Evolutionary conservation across 768 basidiomycete species (phyloP), one percentile per base, ranked within the genome.

Genomic region (Omphalotus guepiniiformis): DNA sequence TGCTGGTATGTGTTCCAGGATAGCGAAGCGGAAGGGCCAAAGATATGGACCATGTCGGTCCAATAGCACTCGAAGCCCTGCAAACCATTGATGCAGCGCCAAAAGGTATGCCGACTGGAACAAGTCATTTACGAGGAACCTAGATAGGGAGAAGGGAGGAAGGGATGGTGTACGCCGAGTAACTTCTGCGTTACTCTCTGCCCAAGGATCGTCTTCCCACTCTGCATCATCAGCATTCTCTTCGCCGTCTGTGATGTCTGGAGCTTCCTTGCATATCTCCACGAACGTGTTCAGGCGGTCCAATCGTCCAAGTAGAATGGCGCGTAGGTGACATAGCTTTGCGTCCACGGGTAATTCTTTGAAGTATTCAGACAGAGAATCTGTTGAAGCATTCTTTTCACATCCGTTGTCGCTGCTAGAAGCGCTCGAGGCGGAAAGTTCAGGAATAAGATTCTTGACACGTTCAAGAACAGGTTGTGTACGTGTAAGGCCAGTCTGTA

Each of bases 161-260:
- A 56, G 50, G 11, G 69, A 48, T n/a, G 59, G 55, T 8, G 64
- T 43, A 35, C 48, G 40, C 43, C 56, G 38, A 5, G 54, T 6
- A 7, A 43, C 47, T 13, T 56, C 53, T 19, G 58, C 59, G 37
- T 68, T 65, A 1, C 71, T 63, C 38, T 88, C 83, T 29, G 71
- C 81, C 85, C 86, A 89, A 11, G 87, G 85, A 60, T 88, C 85
- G 55, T 85, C 87, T 55, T 81, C 79, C 86, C 85, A 88, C 42
- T 84, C 85, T 34, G 80, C 79, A 46, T 73, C 72, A 8, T 63
- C 66, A 9, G 74, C 71, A 11, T 70, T 62, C 26, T 66, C 61
- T 6, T 64, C 67, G 32, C 59, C 57, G 4, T 48, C 59, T 27
- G 56, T 51, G 26, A 59, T 55, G 8, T 52, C 50, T 21, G 74